These are phyloP conservation scores for Rusavskia elegans DNA, from an alignment of 495 filamentous ascomycete species.

Conservation along the genomic window DNA sequence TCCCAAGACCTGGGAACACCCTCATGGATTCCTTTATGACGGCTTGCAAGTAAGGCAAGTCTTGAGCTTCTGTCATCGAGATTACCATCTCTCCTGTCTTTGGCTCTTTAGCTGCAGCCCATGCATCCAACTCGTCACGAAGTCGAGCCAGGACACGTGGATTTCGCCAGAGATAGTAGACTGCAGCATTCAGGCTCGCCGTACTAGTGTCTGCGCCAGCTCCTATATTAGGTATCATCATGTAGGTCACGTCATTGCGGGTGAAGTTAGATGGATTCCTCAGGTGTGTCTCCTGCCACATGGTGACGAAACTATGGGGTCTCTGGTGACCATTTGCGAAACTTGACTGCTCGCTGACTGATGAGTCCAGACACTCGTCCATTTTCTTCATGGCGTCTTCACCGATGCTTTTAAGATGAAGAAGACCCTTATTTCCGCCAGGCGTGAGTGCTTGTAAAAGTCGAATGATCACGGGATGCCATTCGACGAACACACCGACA, in stretches of 20 bases:
- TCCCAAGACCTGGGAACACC: slow-evolving; percentile 24
- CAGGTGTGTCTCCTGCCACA: slow-evolving; percentile 36
- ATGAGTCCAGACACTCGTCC: background rate
- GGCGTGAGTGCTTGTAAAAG: slow-evolving; percentile 23
- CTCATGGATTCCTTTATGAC: slow-evolving; percentile 31
- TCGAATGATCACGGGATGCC: slow-evolving; percentile 28
- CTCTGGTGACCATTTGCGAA: slow-evolving; percentile 25
- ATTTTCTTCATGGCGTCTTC: slow-evolving; percentile 5
- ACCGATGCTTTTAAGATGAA: slow-evolving; percentile 29
- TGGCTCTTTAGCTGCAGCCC: slow-evolving; percentile 11
- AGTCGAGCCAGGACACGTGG: slow-evolving; percentile 23
- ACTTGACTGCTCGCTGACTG: slow-evolving; percentile 6
- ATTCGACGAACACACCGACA: slow-evolving; percentile 30
- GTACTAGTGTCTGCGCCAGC: slow-evolving; percentile 43
- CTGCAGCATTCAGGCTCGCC: slow-evolving; percentile 30
- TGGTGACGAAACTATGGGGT: slow-evolving; percentile 30
- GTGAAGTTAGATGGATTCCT: slow-evolving; percentile 40
- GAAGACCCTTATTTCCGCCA: slow-evolving; percentile 25
- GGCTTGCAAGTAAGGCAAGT: slow-evolving; percentile 32
- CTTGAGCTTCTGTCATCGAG: slow-evolving; percentile 31
- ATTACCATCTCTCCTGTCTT: slow-evolving; percentile 5
- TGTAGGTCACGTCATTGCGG: slow-evolving; percentile 20
- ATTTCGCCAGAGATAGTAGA: slow-evolving; percentile 33
- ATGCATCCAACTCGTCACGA: slow-evolving; percentile 27
- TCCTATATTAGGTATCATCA: slow-evolving; percentile 26